Evolutionary conservation across 257 asterid species (phyloP), one percentile per base, ranked within the genome.

Genomic region (Capsicum rhomboideum): DNA sequence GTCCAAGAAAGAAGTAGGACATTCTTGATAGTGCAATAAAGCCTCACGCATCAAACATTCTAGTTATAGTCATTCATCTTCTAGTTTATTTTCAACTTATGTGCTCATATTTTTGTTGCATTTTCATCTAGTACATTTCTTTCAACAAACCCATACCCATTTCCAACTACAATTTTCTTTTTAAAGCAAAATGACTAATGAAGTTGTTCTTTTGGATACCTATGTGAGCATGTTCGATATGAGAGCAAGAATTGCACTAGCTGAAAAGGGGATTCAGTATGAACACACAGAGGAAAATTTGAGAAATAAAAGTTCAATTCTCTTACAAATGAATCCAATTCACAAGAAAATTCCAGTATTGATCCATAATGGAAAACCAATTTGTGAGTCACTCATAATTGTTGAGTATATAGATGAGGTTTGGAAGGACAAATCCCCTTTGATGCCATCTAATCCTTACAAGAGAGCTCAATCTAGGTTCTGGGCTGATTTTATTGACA

Each of bases 401-500:
- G 79, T 87, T 67, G 26, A 87, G 29, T 87, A 85, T 46, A 82
- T 87, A 18, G 86, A 87, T n/a, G 90, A 87, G 42, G 80, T 79
- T 10, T 87, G 90, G 90, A 55, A 82, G 40, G 37, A 68, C 13
- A 69, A 69, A 16, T 21, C 80, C 13, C 82, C 86, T 10, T 82
- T 87, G 66, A 8, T 84, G 84, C 89, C 87, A 0, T 49, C 17
- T 26, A 83, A 84, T 82, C 87, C 87, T 82, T 81, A 82, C 71
- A 58, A 82, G 58, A 84, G 72, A 72, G 87, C 90, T 79, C 84
- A 84, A 46, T 80, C 86, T 67, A 79, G 86, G 64, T 85, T 87
- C 67, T 87, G 90, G 90, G 87, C 86, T 86, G 87, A 86, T 75
- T 86, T 71, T 29, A 83, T 52, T n/a, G 89, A 86, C 78, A 81